Evolutionary conservation across 1,139 yeast genomes (phyloP), one percentile per base, ranked within the genome.

Genomic region (Petasospora fabianii): DNA sequence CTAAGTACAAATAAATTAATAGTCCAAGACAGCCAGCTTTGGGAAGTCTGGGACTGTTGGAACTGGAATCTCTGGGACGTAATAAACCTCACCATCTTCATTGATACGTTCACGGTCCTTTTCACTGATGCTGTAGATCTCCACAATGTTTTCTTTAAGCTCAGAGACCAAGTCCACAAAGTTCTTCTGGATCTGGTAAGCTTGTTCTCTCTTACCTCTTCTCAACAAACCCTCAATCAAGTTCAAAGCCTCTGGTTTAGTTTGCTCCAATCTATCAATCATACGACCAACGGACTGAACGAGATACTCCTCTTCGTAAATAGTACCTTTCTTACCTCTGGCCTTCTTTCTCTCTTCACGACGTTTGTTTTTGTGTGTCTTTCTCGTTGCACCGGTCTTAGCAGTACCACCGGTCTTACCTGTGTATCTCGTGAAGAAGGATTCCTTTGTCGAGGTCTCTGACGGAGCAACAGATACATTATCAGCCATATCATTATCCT

Each of bases 391-490:
- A 19, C 97, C 97, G 0, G 98, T 92, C 59, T 85, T 84, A 5
- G 97, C 98, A 4, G 98, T 92, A 17, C 96, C 96, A 1, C 84
- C 73, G 1, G 97, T 88, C 62, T 90, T 88, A 48, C 97, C 97
- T 0, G 99, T 92, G 61, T 92, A 92, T 57, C 95, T 75, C 0
- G 98, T 92, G 64, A 88, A 85, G 60, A 90, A 86, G 0, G 97
- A 88, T 21, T 94, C 95, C 11, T 88, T 83, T 0, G 96, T 85
- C 0, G 96, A 84, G 0, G 96, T 82, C 59, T 88, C 97, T 0
- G 97, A 84, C 1, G 96, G 94, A 0, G 97, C 97, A 47, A 94
- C 75, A 0, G 97, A 90, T 3, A 94, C 95, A 60, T 90, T 85
- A 61, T 92, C 99, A 1, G 96, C 92, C 13, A 84, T 76, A 49